Base-by-base conservation (phyloP, 345 rosid genomes). In the Acer saccharum region DNA sequence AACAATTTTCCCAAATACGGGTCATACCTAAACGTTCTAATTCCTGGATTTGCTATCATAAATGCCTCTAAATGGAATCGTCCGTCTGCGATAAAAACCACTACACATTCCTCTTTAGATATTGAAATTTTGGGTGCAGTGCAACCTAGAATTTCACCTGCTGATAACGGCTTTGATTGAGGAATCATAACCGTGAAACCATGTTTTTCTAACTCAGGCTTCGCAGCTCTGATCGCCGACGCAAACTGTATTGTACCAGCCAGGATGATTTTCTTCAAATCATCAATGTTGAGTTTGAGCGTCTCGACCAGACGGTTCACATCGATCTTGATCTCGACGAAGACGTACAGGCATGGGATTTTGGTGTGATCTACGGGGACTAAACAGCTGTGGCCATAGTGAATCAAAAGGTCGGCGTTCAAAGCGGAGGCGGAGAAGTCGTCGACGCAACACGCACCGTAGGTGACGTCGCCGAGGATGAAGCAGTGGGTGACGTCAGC, bases 241-340 rank as follows among this genome's bases (percentile, higher is more conserved):
- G 89, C 90, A 69, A 96, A 96, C 84, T 96, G 99, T 64, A 96
- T 94, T 0, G 99, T 96, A 4, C 97, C 99, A 0, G 97, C 98
- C 2, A 96, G 92, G 9, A 91, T 72, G 12, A 92, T 65, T 65
- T 78, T 81, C 23, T 77, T 73, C 6, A 64, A 75, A 69, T 73
- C 77, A 4, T 46, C 21, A 54, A 88, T 81, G 79, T 94, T 94
- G 20, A 90, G 86, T 12, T 79, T 83, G 23, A 94, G 74, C 0
- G 97, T 95, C 55, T 81, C 75, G 65, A 91, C 78, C 21, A 95
- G 61, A 57, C 87, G 87, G 41, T 76, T 84, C 1, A 90, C 89
- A 54, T 94, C 93, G 23, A 95, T 88, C 74, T 80, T 89, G 43
- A 95, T 95, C 80, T 95, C 98, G 10, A 95, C 98, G 73, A 95